Evolutionary conservation across 2,329 filamentous ascomycete species (phyloP), one percentile per base, ranked within the genome.

Genomic region (Diaporthe sp.): DNA sequence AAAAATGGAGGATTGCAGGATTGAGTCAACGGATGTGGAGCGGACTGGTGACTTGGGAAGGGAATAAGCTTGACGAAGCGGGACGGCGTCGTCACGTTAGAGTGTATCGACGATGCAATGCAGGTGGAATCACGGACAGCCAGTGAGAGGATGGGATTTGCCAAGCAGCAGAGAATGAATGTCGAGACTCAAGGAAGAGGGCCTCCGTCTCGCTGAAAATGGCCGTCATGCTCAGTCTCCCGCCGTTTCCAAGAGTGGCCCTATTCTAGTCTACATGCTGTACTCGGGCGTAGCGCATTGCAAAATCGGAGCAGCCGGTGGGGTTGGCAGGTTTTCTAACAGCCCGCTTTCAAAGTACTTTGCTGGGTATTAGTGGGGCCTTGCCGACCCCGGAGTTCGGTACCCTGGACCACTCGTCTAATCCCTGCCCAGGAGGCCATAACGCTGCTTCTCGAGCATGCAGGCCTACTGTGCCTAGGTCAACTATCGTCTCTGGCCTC

Each of bases 301-400:
- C 49, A 69, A 25, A 69, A 69, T 69, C 65, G 65, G 65, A 69
- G 65, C 49, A 37, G 65, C 65, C 65, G 65, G 65, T 69, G 65
- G 65, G 65, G 65, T 25, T 69, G 49, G 65, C 65, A n/a, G 34
- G 46, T 69, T 42, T 55, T 69, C 49, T 31, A 55, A 31, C 34
- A 42, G 46, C 65, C 53, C 9, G 22, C 51, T 39, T 34, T 25
- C 25, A 42, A 69, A 42, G 65, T 69, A 13, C 49, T 28, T 25
- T 42, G 31, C 19, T 69, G 65, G 61, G 13, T 55, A 69, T 42
- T 42, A 55, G 65, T 69, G 65, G 65, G 37, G 51, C 68, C 58
- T 42, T 75, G 69, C 74, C 74, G 74, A 75, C 69, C 74, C 69
- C 74, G 74, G 74, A 73, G 44, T 72, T 42, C n/a, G 58, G 46